Evolutionary conservation across 768 basidiomycete species (phyloP).

Genomic region (Tubosaeta sp.): DNA sequence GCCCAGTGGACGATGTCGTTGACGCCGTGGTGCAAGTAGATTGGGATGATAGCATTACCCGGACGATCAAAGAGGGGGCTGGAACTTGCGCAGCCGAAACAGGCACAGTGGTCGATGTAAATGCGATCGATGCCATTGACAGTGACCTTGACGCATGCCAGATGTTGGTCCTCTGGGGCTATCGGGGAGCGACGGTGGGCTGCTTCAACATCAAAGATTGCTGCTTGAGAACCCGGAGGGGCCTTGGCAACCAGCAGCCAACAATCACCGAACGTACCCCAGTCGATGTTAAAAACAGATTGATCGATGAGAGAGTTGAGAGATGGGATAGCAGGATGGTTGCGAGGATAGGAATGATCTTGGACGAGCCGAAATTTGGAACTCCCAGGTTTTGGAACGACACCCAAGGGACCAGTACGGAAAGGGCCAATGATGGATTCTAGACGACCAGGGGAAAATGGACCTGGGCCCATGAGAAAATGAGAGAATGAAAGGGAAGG

Average conservation of each 20-base stretch:
- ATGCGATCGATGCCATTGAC: not conserved
- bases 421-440: too few relatives aligned
- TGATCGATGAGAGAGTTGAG: slow-evolving; percentile 27
- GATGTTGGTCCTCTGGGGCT: not conserved
- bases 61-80: slow-evolving; percentile 29
- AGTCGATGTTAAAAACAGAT: slow-evolving; percentile 25
- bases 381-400: too few relatives aligned
- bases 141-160: not conserved
- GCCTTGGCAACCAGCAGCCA: slow-evolving; percentile 24
- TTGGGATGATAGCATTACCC: slow-evolving; percentile 28
- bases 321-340: slow-evolving; percentile 7
- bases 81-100: slow-evolving; percentile 27
- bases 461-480: too few relatives aligned
- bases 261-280: slow-evolving; percentile 31
- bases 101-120: slow-evolving; percentile 7
- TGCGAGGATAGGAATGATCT: too few relatives aligned
- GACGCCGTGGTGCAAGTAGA: slow-evolving; percentile 15
- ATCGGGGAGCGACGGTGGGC: not conserved
- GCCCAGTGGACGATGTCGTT: slow-evolving; percentile 32
- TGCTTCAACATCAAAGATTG: slow-evolving; percentile 6
- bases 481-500: too few relatives aligned
- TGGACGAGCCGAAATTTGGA: too few relatives aligned
- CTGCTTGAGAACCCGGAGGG: slow-evolving; percentile 32
- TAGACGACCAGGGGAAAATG: too few relatives aligned
- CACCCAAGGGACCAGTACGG: too few relatives aligned